A percentile compares a stretch with the other conserved stretches of the same genome.
These are phyloP conservation scores for Stephania yunnanensis DNA, from an alignment of 164 flowering plant species.

Conservation along the genomic window DNA sequence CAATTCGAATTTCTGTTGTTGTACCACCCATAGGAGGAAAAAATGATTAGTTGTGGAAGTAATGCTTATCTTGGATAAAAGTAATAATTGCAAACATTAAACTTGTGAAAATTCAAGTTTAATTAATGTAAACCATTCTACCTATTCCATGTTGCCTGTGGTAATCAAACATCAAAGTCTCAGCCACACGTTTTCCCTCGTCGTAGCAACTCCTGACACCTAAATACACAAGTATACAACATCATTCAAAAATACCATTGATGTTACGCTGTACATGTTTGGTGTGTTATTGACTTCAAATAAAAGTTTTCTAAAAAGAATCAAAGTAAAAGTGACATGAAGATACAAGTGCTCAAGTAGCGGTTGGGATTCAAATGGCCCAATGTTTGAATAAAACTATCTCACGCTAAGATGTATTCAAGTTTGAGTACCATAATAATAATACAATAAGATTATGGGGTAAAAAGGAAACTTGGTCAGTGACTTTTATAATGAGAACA, in stretches of 20 bases:
- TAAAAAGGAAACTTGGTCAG: too few species aligned
- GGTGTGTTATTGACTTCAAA: too few species aligned
- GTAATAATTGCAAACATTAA: not conserved
- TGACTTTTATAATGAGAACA: not conserved
- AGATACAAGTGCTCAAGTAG: not conserved
- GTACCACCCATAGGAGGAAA: not conserved
- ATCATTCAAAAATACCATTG: not conserved
- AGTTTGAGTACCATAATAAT: not conserved
- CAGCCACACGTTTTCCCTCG: conserved; percentile 87
- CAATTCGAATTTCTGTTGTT: conserved; percentile 59
- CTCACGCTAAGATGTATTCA: not conserved
- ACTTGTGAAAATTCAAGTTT: not conserved
- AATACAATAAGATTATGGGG: not conserved
- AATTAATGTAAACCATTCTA: conserved; percentile 15
- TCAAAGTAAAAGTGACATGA: too few species aligned
- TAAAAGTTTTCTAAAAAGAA: too few species aligned
- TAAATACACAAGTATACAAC: conserved; percentile 9
- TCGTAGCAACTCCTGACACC: conserved; percentile 84
- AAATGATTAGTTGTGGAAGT: not conserved
- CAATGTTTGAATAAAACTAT: not conserved
- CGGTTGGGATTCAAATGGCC: not conserved
- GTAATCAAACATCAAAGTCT: conserved; percentile 86
- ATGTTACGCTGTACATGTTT: too few species aligned
- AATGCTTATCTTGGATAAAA: too few species aligned
- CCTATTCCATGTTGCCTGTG: conserved; percentile 87